Conservation (phyloP, 805 yeast species). For the Cyberlindnera americana region DNA sequence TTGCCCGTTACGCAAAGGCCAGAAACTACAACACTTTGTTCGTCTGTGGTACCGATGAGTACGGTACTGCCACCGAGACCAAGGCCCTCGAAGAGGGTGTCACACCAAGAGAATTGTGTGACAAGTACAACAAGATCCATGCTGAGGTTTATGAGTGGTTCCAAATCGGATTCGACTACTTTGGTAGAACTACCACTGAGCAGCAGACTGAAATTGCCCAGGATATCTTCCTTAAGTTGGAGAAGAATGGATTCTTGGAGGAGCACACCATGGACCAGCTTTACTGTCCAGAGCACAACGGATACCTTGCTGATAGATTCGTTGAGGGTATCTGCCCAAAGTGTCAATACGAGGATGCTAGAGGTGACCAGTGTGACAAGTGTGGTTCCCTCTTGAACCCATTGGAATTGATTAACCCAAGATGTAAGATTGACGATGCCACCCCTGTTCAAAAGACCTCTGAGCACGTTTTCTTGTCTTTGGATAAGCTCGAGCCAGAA, state of each 20-base stretch:
- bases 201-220: slow-evolving; percentile 94
- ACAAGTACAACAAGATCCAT: slow-evolving; percentile 84
- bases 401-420: slow-evolving; percentile 88
- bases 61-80: slow-evolving; percentile 99
- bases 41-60: slow-evolving; percentile 97
- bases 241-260: slow-evolving; percentile 77
- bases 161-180: slow-evolving; percentile 88
- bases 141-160: slow-evolving; percentile 95
- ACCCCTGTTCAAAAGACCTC: slow-evolving; percentile 79
- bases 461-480: slow-evolving; percentile 77
- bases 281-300: slow-evolving; percentile 85
- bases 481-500: slow-evolving; percentile 79
- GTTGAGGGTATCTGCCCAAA: slow-evolving; percentile 98
- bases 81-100: slow-evolving; percentile 93
- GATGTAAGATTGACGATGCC: slow-evolving; percentile 87
- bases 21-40: slow-evolving; percentile 84
- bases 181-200: slow-evolving; percentile 94
- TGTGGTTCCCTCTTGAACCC: slow-evolving; percentile 92
- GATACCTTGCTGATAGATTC: slow-evolving; percentile 91
- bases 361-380: slow-evolving; percentile 99
- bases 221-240: slow-evolving; percentile 75
- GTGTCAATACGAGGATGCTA: slow-evolving; percentile 92
- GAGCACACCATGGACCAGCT: slow-evolving; percentile 87
- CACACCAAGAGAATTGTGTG: slow-evolving; percentile 85
- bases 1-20: slow-evolving; percentile 82